phyloP scores from a whole-genome alignment of 306 rosid species.

The Gleditsia sinensis region DNA sequence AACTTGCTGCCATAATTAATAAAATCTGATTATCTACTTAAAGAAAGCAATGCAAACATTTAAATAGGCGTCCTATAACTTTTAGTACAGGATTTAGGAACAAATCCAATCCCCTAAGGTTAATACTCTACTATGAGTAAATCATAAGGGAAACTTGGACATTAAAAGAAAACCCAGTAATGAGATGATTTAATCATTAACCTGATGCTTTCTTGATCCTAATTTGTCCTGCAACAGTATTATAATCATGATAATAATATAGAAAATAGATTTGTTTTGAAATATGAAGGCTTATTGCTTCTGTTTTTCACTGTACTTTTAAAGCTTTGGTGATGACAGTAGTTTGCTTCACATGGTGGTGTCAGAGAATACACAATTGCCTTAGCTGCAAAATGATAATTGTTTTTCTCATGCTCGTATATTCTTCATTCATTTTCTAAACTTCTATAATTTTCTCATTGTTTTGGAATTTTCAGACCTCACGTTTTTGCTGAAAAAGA shows the following conservation, averaged over 20 bases:
- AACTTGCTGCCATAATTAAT: neutral
- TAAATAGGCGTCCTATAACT: neutral
- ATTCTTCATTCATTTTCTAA: slow-evolving; percentile 15
- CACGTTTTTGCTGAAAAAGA: slow-evolving; percentile 40
- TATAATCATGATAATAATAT: slow-evolving; percentile 14
- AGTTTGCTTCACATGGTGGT: slow-evolving; percentile 23
- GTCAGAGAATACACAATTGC: slow-evolving; percentile 17
- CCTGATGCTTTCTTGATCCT: neutral
- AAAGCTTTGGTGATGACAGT: neutral
- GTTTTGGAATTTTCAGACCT: slow-evolving; percentile 35
- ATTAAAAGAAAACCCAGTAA: neutral
- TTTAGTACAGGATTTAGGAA: neutral
- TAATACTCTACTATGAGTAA: neutral
- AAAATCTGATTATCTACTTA: neutral
- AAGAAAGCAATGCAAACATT: neutral
- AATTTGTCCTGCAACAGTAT: neutral
- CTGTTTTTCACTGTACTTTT: slow-evolving; percentile 13
- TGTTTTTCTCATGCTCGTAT: slow-evolving; percentile 25
- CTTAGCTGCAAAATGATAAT: slow-evolving; percentile 13
- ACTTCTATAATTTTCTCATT: slow-evolving; percentile 35
- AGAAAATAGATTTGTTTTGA: slow-evolving; percentile 10
- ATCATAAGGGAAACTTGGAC: slow-evolving; percentile 11
- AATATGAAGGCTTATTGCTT: slow-evolving; percentile 4
- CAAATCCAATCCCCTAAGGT: neutral
- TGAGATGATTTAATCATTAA: neutral